Evolutionary conservation across 129 eudicot species (phyloP).

Genomic region (Tagetes erecta): DNA sequence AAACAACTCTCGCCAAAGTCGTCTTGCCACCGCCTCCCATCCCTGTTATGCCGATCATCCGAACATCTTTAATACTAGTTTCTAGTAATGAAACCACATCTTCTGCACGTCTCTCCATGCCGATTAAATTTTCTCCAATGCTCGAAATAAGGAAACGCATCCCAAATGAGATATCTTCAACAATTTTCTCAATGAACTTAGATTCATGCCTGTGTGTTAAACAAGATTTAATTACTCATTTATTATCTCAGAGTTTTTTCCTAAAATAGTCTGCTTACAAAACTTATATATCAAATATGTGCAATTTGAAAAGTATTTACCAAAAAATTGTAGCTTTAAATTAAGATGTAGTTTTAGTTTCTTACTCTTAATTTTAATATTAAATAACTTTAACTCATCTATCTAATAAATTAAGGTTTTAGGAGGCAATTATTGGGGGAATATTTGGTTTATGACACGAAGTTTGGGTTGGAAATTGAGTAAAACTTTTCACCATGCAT

Average conservation of each 20-base stretch:
- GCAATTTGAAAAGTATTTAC: too few relatives aligned
- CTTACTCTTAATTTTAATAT: too few relatives aligned
- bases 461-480: too few relatives aligned
- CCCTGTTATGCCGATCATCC: background rate
- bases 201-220: background rate
- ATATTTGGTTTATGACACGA: too few relatives aligned
- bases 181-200: background rate
- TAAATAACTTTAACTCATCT: too few relatives aligned
- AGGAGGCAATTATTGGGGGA: too few relatives aligned
- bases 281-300: too few relatives aligned
- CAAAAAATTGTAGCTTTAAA: too few relatives aligned
- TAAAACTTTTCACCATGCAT: too few relatives aligned
- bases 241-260: background rate
- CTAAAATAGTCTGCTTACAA: too few relatives aligned
- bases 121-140: background rate
- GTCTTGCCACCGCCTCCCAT: background rate
- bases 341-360: too few relatives aligned
- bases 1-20: constrained; percentile 4
- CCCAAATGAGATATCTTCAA: background rate
- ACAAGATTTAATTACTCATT: background rate
- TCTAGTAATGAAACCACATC: background rate
- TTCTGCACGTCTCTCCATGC: constrained; percentile 2
- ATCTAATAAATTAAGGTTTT: too few relatives aligned
- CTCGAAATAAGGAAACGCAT: background rate
- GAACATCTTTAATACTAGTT: background rate